A percentile compares a stretch with the other conserved stretches of the same genome.
Conservation (phyloP, 2,329 filamentous ascomycete species). For the Fusarium subglutinans region DNA sequence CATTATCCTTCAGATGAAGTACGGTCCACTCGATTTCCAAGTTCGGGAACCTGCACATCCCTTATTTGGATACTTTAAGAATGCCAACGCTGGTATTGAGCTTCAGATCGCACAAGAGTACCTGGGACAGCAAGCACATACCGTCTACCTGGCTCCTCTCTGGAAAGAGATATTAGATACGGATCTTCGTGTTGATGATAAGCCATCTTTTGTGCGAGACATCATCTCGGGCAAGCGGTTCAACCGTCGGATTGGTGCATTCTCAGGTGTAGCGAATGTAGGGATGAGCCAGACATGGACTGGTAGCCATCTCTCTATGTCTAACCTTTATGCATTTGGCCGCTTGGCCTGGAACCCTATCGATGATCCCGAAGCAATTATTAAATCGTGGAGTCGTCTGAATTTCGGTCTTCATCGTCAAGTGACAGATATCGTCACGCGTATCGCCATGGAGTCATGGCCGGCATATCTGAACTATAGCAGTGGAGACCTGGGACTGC, state of each 20-base stretch:
- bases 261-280: background rate
- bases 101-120: background rate
- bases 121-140: background rate
- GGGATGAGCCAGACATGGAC: background rate
- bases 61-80: background rate
- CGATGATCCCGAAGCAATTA: background rate
- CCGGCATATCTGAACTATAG: background rate
- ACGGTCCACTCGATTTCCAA: background rate
- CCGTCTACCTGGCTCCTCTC: background rate
- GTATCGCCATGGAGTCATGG: background rate
- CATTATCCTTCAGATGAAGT: background rate
- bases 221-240: background rate
- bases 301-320: background rate
- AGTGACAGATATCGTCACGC: background rate
- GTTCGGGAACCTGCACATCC: background rate
- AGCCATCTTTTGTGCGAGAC: background rate
- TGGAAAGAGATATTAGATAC: background rate
- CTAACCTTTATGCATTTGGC: background rate
- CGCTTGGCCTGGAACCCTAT: background rate
- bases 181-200: background rate
- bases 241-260: background rate
- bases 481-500: background rate
- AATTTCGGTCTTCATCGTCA: background rate
- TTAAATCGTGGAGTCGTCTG: background rate
- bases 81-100: background rate